These are phyloP conservation scores for Jimgerdemannia lactiflua DNA, from an alignment of 192 early-diverging fungal genomes.

Conservation along the genomic window DNA sequence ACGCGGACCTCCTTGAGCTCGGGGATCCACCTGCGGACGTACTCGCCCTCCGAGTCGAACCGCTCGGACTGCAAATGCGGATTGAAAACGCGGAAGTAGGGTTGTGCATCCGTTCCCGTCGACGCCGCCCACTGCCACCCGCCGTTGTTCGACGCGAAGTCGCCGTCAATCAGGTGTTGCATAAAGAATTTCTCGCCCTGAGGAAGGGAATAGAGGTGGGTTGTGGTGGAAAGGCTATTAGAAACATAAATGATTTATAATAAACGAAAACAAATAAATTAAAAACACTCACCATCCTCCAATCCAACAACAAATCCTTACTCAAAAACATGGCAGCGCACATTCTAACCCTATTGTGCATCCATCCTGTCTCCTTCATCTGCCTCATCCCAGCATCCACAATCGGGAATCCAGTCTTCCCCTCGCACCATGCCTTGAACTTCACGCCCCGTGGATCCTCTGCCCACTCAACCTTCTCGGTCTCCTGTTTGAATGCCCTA, in stretches of 20 bases:
- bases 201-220: background rate
- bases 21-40: conserved; percentile 59
- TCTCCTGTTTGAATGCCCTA: conserved; percentile 48
- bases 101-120: conserved; percentile 67
- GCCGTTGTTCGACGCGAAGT: conserved; percentile 68
- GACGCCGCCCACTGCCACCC: conserved; percentile 68
- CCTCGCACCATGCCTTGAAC: conserved; percentile 58
- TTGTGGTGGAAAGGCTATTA: background rate
- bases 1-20: conserved; percentile 47
- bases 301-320: conserved; percentile 55
- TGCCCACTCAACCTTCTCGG: conserved; percentile 51
- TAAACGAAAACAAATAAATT: background rate
- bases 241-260: background rate
- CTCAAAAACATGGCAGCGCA: conserved; percentile 46
- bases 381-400: conserved; percentile 72
- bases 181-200: conserved; percentile 71
- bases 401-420: conserved; percentile 64
- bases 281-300: conserved; percentile 33
- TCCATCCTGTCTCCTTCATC: conserved; percentile 52
- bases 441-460: conserved; percentile 27
- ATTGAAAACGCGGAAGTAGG: conserved; percentile 70
- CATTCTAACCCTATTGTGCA: conserved; percentile 67
- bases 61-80: conserved; percentile 44
- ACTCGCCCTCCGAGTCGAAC: conserved; percentile 57
- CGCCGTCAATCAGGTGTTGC: conserved; percentile 62